Evolutionary conservation across 2,329 filamentous ascomycete genomes (phyloP).

Genomic region (Pleoardoris graminearum): DNA sequence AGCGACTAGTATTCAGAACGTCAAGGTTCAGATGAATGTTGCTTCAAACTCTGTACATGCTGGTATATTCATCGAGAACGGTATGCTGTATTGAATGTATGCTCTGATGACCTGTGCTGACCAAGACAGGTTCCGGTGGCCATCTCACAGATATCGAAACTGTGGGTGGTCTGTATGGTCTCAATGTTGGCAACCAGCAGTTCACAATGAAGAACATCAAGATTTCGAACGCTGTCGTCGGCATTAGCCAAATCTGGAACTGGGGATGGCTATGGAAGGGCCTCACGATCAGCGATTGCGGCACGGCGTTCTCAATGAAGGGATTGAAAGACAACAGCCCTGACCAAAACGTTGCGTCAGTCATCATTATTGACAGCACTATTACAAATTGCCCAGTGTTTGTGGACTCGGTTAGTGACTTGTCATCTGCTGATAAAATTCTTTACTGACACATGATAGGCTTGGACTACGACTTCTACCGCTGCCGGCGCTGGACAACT

Average conservation of each 20-base stretch:
- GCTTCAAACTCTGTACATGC: conserved; percentile 52
- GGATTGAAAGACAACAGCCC: conserved; percentile 29
- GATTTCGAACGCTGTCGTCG: conserved; percentile 57
- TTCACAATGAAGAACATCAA: conserved; percentile 63
- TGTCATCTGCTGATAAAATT: neutral
- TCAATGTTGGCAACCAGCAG: conserved; percentile 54
- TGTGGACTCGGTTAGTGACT: conserved; percentile 48
- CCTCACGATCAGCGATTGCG: conserved; percentile 57
- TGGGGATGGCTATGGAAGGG: conserved; percentile 63
- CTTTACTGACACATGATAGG: conserved; percentile 18
- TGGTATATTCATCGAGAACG: conserved; percentile 53
- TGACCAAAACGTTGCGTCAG: conserved; percentile 55
- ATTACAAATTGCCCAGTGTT: conserved; percentile 56
- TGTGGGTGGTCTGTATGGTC: conserved; percentile 48
- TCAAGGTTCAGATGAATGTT: conserved; percentile 49
- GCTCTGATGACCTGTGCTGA: neutral
- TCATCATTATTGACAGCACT: conserved; percentile 61
- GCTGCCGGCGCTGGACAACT: conserved; percentile 55
- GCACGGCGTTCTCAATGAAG: conserved; percentile 58
- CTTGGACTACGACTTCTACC: conserved; percentile 40
- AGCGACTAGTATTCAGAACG: conserved; percentile 53
- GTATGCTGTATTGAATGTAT: conserved; percentile 9
- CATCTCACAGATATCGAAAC: conserved; percentile 54
- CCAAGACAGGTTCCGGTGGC: conserved; percentile 46
- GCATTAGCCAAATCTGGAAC: conserved; percentile 63